phyloP scores from a whole-genome alignment of 805 yeast genomes.

The Babjeviella inositovora region DNA sequence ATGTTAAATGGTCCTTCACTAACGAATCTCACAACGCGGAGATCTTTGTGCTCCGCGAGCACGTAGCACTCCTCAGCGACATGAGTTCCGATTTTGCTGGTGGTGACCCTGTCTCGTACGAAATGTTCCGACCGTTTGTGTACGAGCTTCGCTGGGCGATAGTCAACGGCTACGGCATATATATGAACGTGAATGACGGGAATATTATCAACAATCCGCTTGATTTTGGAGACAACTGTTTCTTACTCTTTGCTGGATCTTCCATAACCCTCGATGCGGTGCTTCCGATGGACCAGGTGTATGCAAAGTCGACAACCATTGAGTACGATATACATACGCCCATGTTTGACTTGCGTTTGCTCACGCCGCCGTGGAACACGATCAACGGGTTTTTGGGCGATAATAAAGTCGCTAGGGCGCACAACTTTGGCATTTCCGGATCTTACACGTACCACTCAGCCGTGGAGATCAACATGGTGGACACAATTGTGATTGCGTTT shows the following conservation, averaged over 20 bases:
- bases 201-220: conserved; percentile 84
- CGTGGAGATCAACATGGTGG: conserved; percentile 51
- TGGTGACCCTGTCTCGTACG: conserved; percentile 60
- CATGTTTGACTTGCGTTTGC: conserved; percentile 41
- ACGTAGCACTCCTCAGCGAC: conserved; percentile 58
- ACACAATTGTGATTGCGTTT: conserved; percentile 51
- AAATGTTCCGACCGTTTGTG: conserved; percentile 55
- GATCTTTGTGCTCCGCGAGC: conserved; percentile 68
- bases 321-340: conserved; percentile 38
- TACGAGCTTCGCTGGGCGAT: conserved; percentile 50
- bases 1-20: conserved; percentile 49
- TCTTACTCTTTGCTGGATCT: conserved; percentile 57
- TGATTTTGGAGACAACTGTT: conserved; percentile 69
- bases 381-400: conserved; percentile 49
- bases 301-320: conserved; percentile 32
- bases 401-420: conserved; percentile 51
- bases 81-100: conserved; percentile 60
- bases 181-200: conserved; percentile 68
- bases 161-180: conserved; percentile 34
- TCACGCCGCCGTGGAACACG: conserved; percentile 91
- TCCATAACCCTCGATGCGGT: conserved; percentile 23
- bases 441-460: conserved; percentile 43
- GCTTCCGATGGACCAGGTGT: conserved; percentile 45
- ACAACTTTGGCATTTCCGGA: conserved; percentile 45
- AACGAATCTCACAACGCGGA: conserved; percentile 34